Conservation (phyloP, 768 basidiomycete species). For the Amanita pseudoporphyria region DNA sequence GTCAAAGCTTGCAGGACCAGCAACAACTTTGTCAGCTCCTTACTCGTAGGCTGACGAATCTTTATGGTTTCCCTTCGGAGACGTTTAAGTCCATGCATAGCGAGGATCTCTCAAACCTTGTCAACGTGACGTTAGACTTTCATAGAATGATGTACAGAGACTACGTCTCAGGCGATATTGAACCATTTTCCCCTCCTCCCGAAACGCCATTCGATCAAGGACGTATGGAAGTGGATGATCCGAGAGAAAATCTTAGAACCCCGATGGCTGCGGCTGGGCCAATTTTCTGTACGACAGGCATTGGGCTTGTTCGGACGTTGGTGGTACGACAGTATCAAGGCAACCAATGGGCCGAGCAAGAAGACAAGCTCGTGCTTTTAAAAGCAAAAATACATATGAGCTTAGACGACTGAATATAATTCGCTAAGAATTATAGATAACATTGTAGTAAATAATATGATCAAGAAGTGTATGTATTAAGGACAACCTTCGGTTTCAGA, state of each 20-base stretch:
- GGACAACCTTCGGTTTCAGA: background rate
- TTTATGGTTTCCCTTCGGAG: background rate
- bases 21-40: background rate
- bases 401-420: background rate
- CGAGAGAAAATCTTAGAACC: background rate
- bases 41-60: background rate
- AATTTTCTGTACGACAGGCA: background rate
- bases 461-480: background rate
- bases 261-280: background rate
- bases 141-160: conserved; percentile 1
- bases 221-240: background rate
- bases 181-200: background rate
- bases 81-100: background rate
- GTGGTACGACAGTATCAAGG: background rate
- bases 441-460: background rate
- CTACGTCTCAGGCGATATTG: conserved; percentile 1
- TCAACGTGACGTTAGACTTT: background rate
- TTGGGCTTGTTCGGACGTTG: background rate
- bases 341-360: background rate
- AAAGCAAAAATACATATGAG: background rate
- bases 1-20: background rate
- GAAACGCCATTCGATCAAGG: background rate
- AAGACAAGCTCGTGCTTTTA: background rate
- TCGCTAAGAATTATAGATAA: background rate
- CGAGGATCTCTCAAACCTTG: background rate